A percentile compares a stretch with the other conserved stretches of the same genome.
These are phyloP conservation scores for Rhamnella rubrinervis DNA, from an alignment of 331 rosid genomes.

Conservation along the genomic window DNA sequence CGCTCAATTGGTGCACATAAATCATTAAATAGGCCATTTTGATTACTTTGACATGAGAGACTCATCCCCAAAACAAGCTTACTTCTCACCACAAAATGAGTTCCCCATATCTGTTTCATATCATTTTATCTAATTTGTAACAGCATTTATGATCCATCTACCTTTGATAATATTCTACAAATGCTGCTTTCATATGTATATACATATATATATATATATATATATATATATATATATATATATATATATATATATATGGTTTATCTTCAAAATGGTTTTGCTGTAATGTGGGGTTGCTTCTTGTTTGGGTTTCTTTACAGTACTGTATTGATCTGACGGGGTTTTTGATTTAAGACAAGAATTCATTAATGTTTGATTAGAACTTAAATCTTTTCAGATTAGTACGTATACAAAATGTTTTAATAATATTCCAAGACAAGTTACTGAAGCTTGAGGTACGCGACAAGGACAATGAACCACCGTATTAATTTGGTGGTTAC, in stretches of 20 bases:
- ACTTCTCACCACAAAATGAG: slow-evolving; percentile 35
- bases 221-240: too few relatives aligned
- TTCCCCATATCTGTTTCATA: slow-evolving; percentile 3
- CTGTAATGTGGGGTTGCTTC: too few relatives aligned
- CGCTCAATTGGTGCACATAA: too few relatives aligned
- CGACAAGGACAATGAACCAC: slow-evolving; percentile 33
- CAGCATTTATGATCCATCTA: slow-evolving; percentile 37
- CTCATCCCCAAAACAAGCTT: slow-evolving; percentile 16
- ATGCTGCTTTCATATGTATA: too few relatives aligned
- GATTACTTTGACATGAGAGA: slow-evolving; percentile 17
- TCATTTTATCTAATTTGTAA: background rate
- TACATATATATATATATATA: too few relatives aligned
- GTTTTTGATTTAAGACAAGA: background rate
- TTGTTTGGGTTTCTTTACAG: too few relatives aligned
- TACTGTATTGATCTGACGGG: too few relatives aligned
- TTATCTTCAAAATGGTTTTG: too few relatives aligned
- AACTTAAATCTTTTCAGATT: too few relatives aligned
- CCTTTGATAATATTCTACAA: background rate
- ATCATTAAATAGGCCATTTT: slow-evolving; percentile 10
- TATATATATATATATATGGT: too few relatives aligned
- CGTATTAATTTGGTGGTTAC: slow-evolving; percentile 38
- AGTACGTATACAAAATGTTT: too few relatives aligned
- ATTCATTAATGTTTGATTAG: too few relatives aligned
- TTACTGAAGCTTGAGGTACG: background rate
- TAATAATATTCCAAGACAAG: background rate